A percentile compares a stretch with the other conserved stretches of the same genome.
Evolutionary conservation across 371 early-diverging fungal genomes (phyloP).

Genomic region (Mucor lusitanicus): DNA sequence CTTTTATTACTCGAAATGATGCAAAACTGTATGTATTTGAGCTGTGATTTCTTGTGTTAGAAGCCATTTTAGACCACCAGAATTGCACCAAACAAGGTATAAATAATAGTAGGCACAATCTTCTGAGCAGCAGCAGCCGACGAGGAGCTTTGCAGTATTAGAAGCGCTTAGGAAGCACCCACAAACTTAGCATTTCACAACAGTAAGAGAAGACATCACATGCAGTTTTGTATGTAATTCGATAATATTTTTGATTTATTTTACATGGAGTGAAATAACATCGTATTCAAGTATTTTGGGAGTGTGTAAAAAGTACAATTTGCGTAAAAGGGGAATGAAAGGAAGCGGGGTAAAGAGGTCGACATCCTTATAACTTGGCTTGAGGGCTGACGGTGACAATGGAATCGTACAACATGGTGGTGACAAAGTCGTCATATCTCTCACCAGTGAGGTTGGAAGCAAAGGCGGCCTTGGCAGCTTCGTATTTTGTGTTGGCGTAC

Average conservation of each 20-base stretch:
- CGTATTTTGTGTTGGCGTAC: slow-evolving; percentile 68
- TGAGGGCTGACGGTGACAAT: slow-evolving; percentile 46
- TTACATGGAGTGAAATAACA: background rate
- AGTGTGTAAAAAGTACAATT: background rate
- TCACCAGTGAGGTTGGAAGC: slow-evolving; percentile 80
- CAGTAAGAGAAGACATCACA: too few species aligned
- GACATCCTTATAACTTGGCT: slow-evolving; percentile 25
- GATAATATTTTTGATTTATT: background rate
- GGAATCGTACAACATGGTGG: slow-evolving; percentile 81
- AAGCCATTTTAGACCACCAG: too few species aligned
- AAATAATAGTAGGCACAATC: too few species aligned
- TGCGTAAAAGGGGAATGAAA: background rate
- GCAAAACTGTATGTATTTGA: too few species aligned
- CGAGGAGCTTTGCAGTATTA: too few species aligned
- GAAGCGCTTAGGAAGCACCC: too few species aligned
- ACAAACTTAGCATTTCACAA: too few species aligned
- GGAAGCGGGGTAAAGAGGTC: background rate
- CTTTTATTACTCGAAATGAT: too few species aligned
- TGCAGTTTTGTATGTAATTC: too few species aligned
- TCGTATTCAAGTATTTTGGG: background rate
- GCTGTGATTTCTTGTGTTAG: too few species aligned
- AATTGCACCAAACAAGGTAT: too few species aligned
- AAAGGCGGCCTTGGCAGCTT: slow-evolving; percentile 78
- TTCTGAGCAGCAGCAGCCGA: too few species aligned
- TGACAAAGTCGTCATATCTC: slow-evolving; percentile 89